These are phyloP conservation scores for Ceriops tagal DNA, from an alignment of 345 rosid species.

Conservation along the genomic window DNA sequence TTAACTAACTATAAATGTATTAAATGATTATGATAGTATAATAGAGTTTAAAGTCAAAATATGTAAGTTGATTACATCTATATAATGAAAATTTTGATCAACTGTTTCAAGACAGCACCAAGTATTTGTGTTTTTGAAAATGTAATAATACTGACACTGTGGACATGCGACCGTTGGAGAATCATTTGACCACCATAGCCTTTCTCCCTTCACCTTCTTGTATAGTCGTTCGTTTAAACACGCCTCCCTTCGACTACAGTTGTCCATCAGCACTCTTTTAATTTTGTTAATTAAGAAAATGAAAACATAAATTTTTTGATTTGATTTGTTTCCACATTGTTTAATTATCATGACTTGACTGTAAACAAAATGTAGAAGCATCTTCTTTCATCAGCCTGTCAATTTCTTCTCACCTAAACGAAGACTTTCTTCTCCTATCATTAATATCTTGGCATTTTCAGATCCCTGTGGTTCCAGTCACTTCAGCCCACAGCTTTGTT, in stretches of 20 bases:
- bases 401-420: slow-evolving; percentile 48
- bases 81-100: too few relatives aligned
- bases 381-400: slow-evolving; percentile 34
- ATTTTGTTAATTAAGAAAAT: not conserved
- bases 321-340: not conserved
- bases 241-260: not conserved
- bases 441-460: not conserved
- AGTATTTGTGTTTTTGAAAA: slow-evolving; percentile 13
- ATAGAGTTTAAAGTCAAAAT: too few relatives aligned
- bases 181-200: slow-evolving; percentile 33
- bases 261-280: slow-evolving; percentile 3
- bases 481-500: slow-evolving; percentile 14
- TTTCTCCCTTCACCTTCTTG: slow-evolving; percentile 14
- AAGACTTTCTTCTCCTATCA: slow-evolving; percentile 44
- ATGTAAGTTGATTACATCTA: too few relatives aligned
- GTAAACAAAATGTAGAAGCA: slow-evolving; percentile 24
- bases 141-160: slow-evolving; percentile 23
- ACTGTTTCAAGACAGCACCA: too few relatives aligned
- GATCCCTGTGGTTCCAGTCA: slow-evolving; percentile 18
- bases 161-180: slow-evolving; percentile 34
- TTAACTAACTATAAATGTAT: too few relatives aligned
- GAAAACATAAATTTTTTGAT: not conserved
- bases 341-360: not conserved
- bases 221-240: slow-evolving; percentile 30
- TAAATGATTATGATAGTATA: too few relatives aligned